Conservation (phyloP, 306 rosid genomes). For the Datisca glomerata region DNA sequence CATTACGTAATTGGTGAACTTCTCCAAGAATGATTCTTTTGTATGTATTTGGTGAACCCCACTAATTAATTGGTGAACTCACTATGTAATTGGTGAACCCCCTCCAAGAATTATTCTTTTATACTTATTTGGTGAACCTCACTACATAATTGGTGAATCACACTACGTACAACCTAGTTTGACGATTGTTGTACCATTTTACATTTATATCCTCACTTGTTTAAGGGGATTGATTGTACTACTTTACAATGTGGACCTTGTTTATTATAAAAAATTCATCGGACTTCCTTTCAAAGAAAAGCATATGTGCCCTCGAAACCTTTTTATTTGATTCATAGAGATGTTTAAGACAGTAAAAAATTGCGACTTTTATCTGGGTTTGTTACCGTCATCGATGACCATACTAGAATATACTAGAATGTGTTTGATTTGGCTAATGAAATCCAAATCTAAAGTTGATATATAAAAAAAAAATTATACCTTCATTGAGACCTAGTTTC, state of each 20-base stretch:
- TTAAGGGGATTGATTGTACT: not conserved
- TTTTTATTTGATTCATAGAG: conserved; percentile 1
- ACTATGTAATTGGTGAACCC: too few species aligned
- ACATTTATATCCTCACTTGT: not conserved
- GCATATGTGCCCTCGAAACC: not conserved
- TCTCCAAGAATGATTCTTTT: too few species aligned
- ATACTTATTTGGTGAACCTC: too few species aligned
- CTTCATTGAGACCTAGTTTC: not conserved
- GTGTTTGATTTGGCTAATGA: not conserved
- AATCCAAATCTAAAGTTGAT: not conserved
- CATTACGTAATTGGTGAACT: too few species aligned
- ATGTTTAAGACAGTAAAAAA: not conserved
- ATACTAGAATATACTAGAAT: not conserved
- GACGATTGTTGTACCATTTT: too few species aligned
- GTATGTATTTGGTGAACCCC: too few species aligned
- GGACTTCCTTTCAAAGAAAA: not conserved
- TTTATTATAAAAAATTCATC: not conserved
- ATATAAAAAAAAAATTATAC: not conserved
- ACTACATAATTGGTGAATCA: too few species aligned
- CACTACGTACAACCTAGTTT: too few species aligned
- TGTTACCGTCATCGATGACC: conserved; percentile 1
- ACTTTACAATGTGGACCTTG: conserved; percentile 2
- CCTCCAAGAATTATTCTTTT: too few species aligned
- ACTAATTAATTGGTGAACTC: too few species aligned
- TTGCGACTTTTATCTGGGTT: not conserved